phyloP scores from a whole-genome alignment of 768 basidiomycete genomes.

The Phylloporus arenicola region DNA sequence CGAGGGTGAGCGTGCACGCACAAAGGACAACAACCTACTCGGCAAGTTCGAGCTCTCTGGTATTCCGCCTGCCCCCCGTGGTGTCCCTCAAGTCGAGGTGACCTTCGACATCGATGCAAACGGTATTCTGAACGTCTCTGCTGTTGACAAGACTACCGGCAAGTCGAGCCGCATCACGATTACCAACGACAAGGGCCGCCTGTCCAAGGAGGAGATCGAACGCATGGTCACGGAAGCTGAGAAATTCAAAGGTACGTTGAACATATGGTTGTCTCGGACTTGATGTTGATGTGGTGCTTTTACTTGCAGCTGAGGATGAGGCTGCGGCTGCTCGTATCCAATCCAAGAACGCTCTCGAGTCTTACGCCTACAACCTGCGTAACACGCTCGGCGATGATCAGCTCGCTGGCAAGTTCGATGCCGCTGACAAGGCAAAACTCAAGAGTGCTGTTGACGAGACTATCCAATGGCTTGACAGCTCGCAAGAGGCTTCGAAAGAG shows the following conservation, averaged over 20 bases:
- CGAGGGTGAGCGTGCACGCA: conserved; percentile 97
- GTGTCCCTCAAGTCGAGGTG: conserved; percentile 96
- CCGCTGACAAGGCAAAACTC: conserved; percentile 80
- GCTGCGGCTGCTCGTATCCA: conserved; percentile 77
- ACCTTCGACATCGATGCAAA: conserved; percentile 98
- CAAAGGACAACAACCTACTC: conserved; percentile 97
- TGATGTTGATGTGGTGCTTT: conserved; percentile 9
- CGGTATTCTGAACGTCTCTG: conserved; percentile 93
- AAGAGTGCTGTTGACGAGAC: conserved; percentile 76
- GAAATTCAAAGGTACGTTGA: conserved; percentile 70
- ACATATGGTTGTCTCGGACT: background rate
- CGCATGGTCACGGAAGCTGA: conserved; percentile 96
- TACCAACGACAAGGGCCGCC: conserved; percentile 94
- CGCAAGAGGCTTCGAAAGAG: conserved; percentile 88
- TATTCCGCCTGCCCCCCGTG: conserved; percentile 94
- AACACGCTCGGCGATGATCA: conserved; percentile 84
- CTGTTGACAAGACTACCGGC: conserved; percentile 93
- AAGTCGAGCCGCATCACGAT: conserved; percentile 93
- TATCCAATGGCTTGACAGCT: conserved; percentile 79
- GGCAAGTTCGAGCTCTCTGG: conserved; percentile 98
- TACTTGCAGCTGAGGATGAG: conserved; percentile 67
- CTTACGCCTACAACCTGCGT: conserved; percentile 92
- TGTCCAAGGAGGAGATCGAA: conserved; percentile 97
- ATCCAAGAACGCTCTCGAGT: conserved; percentile 90
- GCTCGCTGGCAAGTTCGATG: conserved; percentile 81